Evolutionary conservation across 2,329 filamentous ascomycete genomes (phyloP).

Genomic region (Neofusicoccum umdonicola): DNA sequence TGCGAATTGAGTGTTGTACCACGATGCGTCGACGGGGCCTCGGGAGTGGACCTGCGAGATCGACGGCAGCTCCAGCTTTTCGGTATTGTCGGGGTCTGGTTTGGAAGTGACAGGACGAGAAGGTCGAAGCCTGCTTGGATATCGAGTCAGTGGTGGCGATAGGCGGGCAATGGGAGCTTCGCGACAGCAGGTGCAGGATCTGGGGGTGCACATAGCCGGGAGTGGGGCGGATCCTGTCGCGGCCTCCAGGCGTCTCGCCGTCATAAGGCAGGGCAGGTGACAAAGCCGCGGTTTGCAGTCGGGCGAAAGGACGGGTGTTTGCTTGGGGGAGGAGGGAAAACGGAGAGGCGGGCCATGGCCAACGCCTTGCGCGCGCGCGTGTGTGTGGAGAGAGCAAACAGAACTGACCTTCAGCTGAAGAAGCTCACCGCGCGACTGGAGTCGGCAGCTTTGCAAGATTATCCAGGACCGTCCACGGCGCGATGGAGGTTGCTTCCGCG

Average conservation of each 20-base stretch:
- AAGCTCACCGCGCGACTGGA: conserved; percentile 17
- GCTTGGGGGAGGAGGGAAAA: conserved; percentile 24
- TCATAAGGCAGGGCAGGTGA: conserved; percentile 19
- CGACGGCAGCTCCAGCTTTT: conserved; percentile 92
- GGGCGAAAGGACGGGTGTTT: conserved; percentile 25
- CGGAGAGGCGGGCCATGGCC: conserved; percentile 27
- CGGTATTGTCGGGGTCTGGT: conserved; percentile 55
- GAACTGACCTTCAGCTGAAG: conserved; percentile 15
- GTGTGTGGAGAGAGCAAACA: conserved; percentile 28
- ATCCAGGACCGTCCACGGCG: conserved; percentile 20
- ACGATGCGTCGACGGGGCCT: conserved; percentile 68
- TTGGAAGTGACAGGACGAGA: conserved; percentile 15
- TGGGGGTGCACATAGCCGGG: conserved; percentile 11
- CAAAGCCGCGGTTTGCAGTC: conserved; percentile 34
- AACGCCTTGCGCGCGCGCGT: conserved; percentile 28
- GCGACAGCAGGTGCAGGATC: conserved; percentile 15
- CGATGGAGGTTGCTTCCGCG: conserved; percentile 20
- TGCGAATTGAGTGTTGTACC: conserved; percentile 65
- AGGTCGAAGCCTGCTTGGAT: conserved; percentile 6
- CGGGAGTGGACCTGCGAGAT: conserved; percentile 80
- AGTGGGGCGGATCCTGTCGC: not conserved
- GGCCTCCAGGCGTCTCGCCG: not conserved
- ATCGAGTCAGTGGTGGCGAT: conserved; percentile 19
- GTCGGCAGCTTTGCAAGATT: conserved; percentile 14
- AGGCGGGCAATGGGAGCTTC: conserved; percentile 22